Percentiles rank a stretch among this genome's conserved stretches.
Conservation (phyloP, 2,329 filamentous ascomycete species). For the Pezicula radicicola region DNA sequence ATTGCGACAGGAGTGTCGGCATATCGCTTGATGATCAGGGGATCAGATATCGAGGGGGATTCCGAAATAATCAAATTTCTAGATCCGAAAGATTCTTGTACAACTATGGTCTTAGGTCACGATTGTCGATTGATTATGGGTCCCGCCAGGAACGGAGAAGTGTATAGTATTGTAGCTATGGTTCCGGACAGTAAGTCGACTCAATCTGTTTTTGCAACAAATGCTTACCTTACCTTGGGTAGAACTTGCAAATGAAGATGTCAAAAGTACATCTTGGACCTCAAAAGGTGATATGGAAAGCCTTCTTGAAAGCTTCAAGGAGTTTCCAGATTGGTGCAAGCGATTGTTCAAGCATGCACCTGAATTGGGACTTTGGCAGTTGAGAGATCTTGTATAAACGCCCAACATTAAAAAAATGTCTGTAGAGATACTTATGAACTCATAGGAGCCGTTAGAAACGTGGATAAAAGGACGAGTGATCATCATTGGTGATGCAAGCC, state of each 20-base stretch:
- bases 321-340: conserved; percentile 37
- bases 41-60: not conserved
- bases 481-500: conserved; percentile 35
- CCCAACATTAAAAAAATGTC: not conserved
- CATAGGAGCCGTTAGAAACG: not conserved
- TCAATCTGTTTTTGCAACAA: conserved; percentile 20
- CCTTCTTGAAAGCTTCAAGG: conserved; percentile 34
- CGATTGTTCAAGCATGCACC: conserved; percentile 29
- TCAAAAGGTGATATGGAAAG: not conserved
- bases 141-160: conserved; percentile 34
- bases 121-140: conserved; percentile 41
- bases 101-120: conserved; percentile 40
- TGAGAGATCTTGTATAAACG: conserved; percentile 34
- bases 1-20: not conserved
- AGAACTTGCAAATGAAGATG: conserved; percentile 24
- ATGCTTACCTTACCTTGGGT: not conserved
- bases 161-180: conserved; percentile 40
- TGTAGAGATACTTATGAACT: not conserved
- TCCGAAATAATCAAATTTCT: not conserved
- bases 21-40: conserved; percentile 1
- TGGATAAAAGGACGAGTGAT: conserved; percentile 22
- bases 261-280: not conserved
- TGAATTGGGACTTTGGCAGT: conserved; percentile 38
- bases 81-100: not conserved
- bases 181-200: conserved; percentile 40